Evolutionary conservation across 306 rosid species (phyloP), one percentile per base, ranked within the genome.

Genomic region (Cicer cuneatum): DNA sequence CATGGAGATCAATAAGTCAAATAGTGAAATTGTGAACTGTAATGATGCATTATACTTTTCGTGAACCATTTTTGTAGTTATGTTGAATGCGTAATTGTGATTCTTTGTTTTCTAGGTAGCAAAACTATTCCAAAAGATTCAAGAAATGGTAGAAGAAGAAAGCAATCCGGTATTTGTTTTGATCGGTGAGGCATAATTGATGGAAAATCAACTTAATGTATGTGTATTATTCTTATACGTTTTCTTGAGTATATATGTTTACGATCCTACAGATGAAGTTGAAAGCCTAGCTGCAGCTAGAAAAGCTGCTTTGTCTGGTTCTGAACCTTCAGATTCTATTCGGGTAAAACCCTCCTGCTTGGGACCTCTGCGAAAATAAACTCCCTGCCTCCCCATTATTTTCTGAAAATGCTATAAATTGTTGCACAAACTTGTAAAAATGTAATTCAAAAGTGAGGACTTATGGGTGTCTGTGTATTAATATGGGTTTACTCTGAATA

Each of bases 311-410:
- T 73, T 94, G 77, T 94, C 98, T 62, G 99, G 96, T 79, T 92
- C 99, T 67, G 97, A 94, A 87, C 99, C 97, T 75, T 94, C 99
- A 18, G 99, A 94, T 79, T 94, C 99, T 80, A 94, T 94, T 73
- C 77, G 97, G 90, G 97, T 94, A 92, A 62, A 78, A 46, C 48
- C 67, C 82, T 74, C 15, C 67, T 41, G 54, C 76, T 68, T 16
- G 21, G 53, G 48, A 18, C 54, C 15, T 39, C 10, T 61, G 52
- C 73, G 7, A 62, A 61, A 80, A 75, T 52, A 70, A 41, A 70
- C 56, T 59, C 47, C 38, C 70, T 21, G 35, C 58, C 48, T 37
- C 63, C 24, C 33, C 65, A 15, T 15, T 7, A 21, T 57, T 52
- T 67, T 37, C 60, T 58, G 59, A 52, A 49, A 58, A 33, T 57